A percentile compares a stretch with the other conserved stretches of the same genome.
Conservation (phyloP, 176 grass and related monocot species). For the Sorghum bicolor region DNA sequence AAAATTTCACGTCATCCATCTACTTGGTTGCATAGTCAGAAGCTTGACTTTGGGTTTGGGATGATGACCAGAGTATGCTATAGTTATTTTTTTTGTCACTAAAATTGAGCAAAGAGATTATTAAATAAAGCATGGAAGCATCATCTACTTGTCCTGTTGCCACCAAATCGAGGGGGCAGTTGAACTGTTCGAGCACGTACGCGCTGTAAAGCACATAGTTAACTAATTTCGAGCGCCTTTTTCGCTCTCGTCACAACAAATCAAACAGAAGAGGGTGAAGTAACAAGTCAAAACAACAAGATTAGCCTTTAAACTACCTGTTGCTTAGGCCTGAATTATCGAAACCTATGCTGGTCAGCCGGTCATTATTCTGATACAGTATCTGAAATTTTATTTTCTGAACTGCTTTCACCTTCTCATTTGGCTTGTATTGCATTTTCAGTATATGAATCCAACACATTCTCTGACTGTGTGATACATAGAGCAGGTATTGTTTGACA, state of each 20-base stretch:
- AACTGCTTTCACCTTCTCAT: slow-evolving; percentile 41
- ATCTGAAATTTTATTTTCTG: not conserved
- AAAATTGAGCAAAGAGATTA: slow-evolving; percentile 21
- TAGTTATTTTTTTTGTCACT: not conserved
- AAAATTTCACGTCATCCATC: not conserved
- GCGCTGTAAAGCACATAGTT: slow-evolving; percentile 38
- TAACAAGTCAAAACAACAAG: slow-evolving; percentile 51
- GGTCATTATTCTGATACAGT: slow-evolving; percentile 17
- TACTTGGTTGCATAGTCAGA: slow-evolving; percentile 13
- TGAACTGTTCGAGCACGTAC: slow-evolving; percentile 45
- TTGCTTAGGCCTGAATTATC: slow-evolving; percentile 19
- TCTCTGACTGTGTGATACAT: slow-evolving; percentile 19
- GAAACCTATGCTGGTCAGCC: slow-evolving; percentile 14
- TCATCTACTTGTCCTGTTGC: slow-evolving; percentile 36
- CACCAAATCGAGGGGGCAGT: slow-evolving; percentile 50
- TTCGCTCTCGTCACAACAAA: slow-evolving; percentile 9
- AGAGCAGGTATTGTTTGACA: slow-evolving; percentile 48
- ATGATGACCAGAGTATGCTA: not conserved
- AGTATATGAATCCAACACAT: slow-evolving; percentile 29
- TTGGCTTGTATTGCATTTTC: slow-evolving; percentile 48
- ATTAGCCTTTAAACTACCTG: slow-evolving; percentile 46
- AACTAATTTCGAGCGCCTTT: slow-evolving; percentile 34
- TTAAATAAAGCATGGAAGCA: slow-evolving; percentile 26
- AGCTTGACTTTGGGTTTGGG: not conserved
- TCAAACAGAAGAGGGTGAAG: slow-evolving; percentile 34